Conservation (phyloP, 1,284 basidiomycete genomes). For the Ceratobasidium theobromae region DNA sequence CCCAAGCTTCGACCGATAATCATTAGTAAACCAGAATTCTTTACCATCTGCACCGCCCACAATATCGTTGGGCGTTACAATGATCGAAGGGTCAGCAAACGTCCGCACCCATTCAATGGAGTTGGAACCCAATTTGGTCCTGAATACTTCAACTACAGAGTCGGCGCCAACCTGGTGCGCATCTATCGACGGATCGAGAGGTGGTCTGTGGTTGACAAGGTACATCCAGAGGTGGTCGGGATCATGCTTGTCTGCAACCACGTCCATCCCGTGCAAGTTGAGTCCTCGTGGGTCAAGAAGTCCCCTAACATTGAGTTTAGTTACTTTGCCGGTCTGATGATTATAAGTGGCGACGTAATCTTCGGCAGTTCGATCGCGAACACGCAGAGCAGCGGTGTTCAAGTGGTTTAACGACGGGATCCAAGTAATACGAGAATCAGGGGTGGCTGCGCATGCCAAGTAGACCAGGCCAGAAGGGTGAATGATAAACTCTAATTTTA, state of each 20-base stretch:
- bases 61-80: conserved; percentile 70
- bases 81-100: conserved; percentile 53
- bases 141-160: conserved; percentile 71
- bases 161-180: conserved; percentile 63
- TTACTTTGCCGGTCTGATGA: conserved; percentile 48
- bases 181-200: conserved; percentile 41
- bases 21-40: conserved; percentile 70
- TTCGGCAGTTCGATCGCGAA: not conserved
- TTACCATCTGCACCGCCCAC: conserved; percentile 61
- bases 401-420: conserved; percentile 10
- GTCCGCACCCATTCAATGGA: conserved; percentile 59
- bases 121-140: conserved; percentile 51
- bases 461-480: conserved; percentile 18
- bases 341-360: conserved; percentile 69
- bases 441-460: conserved; percentile 13
- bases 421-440: conserved; percentile 3
- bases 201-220: conserved; percentile 65
- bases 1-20: conserved; percentile 57
- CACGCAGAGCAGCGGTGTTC: not conserved
- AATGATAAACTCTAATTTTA: conserved; percentile 16
- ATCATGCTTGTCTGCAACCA: conserved; percentile 56
- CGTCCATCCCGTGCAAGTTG: conserved; percentile 70
- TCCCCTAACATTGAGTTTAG: conserved; percentile 50
- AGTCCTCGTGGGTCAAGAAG: conserved; percentile 50
- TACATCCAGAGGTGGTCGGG: conserved; percentile 62